Evolutionary conservation across 2,329 filamentous ascomycete genomes (phyloP), one percentile per base, ranked within the genome.

Genomic region (Zymoseptoria crescenta): DNA sequence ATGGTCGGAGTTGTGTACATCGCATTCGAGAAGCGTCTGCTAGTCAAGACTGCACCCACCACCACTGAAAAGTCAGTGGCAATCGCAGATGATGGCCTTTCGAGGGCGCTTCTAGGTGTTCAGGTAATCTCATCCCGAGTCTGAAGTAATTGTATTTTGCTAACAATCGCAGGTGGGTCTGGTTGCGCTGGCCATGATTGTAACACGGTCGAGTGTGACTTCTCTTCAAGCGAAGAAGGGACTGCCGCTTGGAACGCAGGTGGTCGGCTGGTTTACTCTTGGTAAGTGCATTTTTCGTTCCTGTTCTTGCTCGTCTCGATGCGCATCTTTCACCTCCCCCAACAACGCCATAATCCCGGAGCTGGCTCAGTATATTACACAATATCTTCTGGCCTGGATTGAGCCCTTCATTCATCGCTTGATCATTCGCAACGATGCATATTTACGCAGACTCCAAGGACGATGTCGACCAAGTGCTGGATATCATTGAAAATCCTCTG

Each of bases 201-300:
- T 97, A 20, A 99, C 94, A 7, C 83, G 87, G 52, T 95, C 90
- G 1, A 96, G 90, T 70, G 85, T 87, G n/a, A 75, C 87, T 57
- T 95, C 91, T 21, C 74, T 99, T 8, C 90, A 96, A 73, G 87
- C 91, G 28, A 95, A 89, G 72, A 78, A 85, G 64, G 94, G 94
- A 7, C 79, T 99, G 50, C 93, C 93, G 8, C 79, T 87, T 8
- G 94, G 94, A 9, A 96, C 96, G 66, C 90, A 96, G 73, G 78
- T 91, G 2, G 82, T 96, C 20, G 93, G 91, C 51, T 96, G 92
- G 89, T 70, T 85, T 51, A 86, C 92, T 21, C 74, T 96, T 49
- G 78, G 88, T 88, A 80, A 66, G 68, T 66, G 35, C 35, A 45
- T 45, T 7, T 7, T n/a, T 16, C 13, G n/a, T 45, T 45, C 5